Base-by-base conservation (phyloP, 1,284 basidiomycete species). In the Leccinum cinnamomeum region DNA sequence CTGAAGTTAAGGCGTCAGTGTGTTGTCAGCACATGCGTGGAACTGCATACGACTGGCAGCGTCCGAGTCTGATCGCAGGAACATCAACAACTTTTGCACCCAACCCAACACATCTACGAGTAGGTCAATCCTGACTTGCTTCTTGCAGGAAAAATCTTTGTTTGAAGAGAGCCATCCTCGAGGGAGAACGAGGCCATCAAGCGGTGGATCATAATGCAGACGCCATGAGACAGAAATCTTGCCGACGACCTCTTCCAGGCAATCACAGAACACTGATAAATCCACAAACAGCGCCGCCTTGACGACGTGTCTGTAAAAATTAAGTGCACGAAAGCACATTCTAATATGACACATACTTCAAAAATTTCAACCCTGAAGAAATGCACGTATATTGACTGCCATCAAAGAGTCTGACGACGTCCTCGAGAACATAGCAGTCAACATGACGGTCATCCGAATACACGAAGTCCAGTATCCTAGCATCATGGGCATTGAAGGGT, bases 111-210 rank as follows among this genome's bases (percentile, higher is more conserved):
- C 10, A 4, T 57, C 33, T 2, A 58, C 5, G 2, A 67, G 30
- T 37, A 65, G 25, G 67, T 14, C 57, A 44, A 62, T 50, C 5
- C 35, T 39, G 23, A 68, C 48, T 2, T 70, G 56, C 53, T 68
- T 71, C 37, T 74, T 63, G 0, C 70, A 62, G 28, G 69, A 60
- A 14, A 73, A 59, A 53, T 69, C 70, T 3, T 75, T 62, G 3
- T 76, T 67, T 3, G 68, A 68, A 4, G 75, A 58, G 11, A 84
- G 62, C 83, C 83, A 86, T 57, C 77, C 79, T 16, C 79, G 76
- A 0, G 83, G 84, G 30, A 86, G 74, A 2, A 79, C 79, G 14
- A 82, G 65, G 11, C 77, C 75, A 57, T 85, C 79, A 0, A 83
- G 68, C 12, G 67, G 69, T 0, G 62, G 62, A 0, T 30, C 39